Evolutionary conservation across 441 rosid species (phyloP).

Genomic region (Adansonia grandidieri): DNA sequence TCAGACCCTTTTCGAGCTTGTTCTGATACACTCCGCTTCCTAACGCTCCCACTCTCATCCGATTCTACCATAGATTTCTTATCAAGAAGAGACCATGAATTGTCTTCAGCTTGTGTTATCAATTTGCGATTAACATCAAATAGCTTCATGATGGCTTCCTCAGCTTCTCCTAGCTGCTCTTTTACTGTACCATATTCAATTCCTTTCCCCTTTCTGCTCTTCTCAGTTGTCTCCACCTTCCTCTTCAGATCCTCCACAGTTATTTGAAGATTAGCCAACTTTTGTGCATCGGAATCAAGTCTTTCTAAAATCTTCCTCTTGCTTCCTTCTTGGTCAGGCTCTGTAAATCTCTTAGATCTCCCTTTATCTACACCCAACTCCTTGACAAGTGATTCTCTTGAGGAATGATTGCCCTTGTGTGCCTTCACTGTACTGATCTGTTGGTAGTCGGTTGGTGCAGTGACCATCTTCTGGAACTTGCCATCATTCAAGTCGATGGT

Average conservation of each 20-base stretch:
- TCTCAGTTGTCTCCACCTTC: conserved; percentile 71
- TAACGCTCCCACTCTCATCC: conserved; percentile 51
- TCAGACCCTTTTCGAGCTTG: conserved; percentile 86
- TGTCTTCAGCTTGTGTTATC: conserved; percentile 50
- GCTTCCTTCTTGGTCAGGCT: conserved; percentile 61
- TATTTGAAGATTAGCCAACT: conserved; percentile 77
- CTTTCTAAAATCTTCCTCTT: conserved; percentile 80
- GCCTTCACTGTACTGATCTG: conserved; percentile 32
- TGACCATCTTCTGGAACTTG: conserved; percentile 36
- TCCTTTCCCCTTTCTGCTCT: conserved; percentile 59
- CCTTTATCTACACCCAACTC: conserved; percentile 80
- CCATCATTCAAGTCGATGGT: conserved; percentile 51
- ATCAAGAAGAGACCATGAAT: conserved; percentile 40
- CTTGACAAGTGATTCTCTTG: conserved; percentile 62
- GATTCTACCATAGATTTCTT: conserved; percentile 46
- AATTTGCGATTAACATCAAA: conserved; percentile 62
- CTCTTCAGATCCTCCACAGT: conserved; percentile 75
- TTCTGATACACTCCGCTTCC: conserved; percentile 58
- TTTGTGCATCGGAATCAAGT: conserved; percentile 84
- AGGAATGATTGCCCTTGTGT: conserved; percentile 46
- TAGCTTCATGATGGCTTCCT: conserved; percentile 63
- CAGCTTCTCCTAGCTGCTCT: conserved; percentile 82
- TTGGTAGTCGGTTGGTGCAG: conserved; percentile 25
- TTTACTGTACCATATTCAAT: conserved; percentile 63
- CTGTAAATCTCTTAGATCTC: conserved; percentile 58